A percentile compares a stretch with the other conserved stretches of the same genome.
phyloP scores from a whole-genome alignment of 306 rosid genomes.

The Cucumis cinereus region DNA sequence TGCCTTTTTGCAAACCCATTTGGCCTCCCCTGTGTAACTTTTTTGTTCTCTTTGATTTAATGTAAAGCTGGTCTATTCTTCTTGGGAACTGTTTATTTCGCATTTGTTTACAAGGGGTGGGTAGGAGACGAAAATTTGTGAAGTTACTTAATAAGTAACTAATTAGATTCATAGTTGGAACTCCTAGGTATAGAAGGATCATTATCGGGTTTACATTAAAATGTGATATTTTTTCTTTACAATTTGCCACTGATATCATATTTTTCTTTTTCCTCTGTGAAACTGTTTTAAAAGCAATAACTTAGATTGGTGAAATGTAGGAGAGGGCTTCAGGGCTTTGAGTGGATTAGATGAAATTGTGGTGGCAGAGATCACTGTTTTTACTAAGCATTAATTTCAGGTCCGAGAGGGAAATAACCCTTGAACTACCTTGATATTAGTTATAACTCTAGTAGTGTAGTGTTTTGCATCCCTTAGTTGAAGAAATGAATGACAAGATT shows the following conservation, averaged over 20 bases:
- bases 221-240: not conserved
- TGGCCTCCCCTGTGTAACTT: not conserved
- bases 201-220: not conserved
- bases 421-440: not conserved
- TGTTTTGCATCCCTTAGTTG: not conserved
- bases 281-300: not conserved
- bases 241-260: not conserved
- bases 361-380: not conserved
- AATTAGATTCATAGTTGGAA: not conserved
- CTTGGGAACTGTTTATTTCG: not conserved
- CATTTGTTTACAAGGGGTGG: not conserved
- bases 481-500: not conserved
- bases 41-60: not conserved
- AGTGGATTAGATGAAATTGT: not conserved
- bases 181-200: not conserved
- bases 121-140: not conserved
- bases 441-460: not conserved
- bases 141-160: not conserved
- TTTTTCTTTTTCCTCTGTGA: not conserved
- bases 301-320: not conserved
- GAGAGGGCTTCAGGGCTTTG: not conserved
- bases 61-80: not conserved
- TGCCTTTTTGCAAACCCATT: not conserved
- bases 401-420: not conserved
- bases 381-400: not conserved